phyloP scores from a whole-genome alignment of 345 rosid genomes.

The Kernera saxatilis region DNA sequence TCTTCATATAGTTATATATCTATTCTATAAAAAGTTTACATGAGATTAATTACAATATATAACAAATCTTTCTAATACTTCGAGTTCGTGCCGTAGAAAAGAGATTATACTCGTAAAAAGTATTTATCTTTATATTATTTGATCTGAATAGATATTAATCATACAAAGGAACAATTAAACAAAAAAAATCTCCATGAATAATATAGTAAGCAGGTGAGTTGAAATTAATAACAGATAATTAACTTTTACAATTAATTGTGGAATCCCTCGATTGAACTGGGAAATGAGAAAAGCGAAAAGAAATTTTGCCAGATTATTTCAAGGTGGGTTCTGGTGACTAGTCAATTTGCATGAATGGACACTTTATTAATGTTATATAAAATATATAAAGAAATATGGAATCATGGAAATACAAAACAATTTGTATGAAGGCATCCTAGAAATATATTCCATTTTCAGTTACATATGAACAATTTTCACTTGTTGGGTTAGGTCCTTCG shows the following conservation, averaged over 20 bases:
- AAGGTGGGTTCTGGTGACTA: constrained; percentile 29
- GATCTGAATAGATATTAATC: background rate
- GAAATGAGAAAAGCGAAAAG: constrained; percentile 16
- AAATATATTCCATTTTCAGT: background rate
- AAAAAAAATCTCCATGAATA: background rate
- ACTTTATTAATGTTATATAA: constrained; percentile 3
- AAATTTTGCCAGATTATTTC: constrained; percentile 20
- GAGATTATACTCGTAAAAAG: too few relatives aligned
- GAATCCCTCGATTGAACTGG: constrained; percentile 8
- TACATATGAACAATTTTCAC: background rate
- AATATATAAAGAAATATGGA: background rate
- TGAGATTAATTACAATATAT: too few relatives aligned
- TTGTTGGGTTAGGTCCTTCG: constrained; percentile 16
- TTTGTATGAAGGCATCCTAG: background rate
- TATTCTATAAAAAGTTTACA: background rate
- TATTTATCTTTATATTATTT: background rate
- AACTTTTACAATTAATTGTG: background rate
- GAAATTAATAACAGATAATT: background rate
- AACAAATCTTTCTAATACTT: too few relatives aligned
- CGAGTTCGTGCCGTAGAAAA: too few relatives aligned
- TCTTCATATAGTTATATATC: background rate
- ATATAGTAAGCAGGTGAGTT: constrained; percentile 8
- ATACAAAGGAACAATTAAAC: background rate
- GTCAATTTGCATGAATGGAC: constrained; percentile 25
- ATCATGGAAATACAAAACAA: background rate